Percentiles rank a stretch among this genome's conserved stretches.
These are phyloP conservation scores for Hymenoscyphus fraxineus DNA, from an alignment of 2,329 filamentous ascomycete genomes.

Conservation along the genomic window DNA sequence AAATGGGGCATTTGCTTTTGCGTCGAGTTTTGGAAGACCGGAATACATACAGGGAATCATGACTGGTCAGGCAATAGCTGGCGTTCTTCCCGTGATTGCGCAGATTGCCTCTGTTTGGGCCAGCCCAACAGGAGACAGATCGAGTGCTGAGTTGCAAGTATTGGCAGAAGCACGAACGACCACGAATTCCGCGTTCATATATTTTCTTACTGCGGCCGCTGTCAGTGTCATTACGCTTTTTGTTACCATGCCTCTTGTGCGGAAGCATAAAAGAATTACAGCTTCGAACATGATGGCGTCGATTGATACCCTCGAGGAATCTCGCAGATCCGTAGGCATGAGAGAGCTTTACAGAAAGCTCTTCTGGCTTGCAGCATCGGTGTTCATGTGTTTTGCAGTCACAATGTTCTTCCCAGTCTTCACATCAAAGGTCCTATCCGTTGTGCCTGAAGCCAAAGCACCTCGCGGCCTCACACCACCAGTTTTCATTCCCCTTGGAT, in stretches of 20 bases:
- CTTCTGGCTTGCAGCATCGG: constrained; percentile 69
- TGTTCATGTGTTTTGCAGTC: constrained; percentile 75
- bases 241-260: constrained; percentile 71
- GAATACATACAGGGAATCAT: constrained; percentile 97
- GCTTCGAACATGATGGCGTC: constrained; percentile 50
- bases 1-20: constrained; percentile 92
- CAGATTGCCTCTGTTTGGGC: constrained; percentile 81
- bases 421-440: constrained; percentile 63
- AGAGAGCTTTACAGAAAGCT: constrained; percentile 70
- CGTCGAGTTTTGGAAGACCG: constrained; percentile 74
- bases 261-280: constrained; percentile 52
- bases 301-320: constrained; percentile 48
- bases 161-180: constrained; percentile 29
- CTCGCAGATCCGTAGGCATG: constrained; percentile 53
- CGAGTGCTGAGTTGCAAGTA: constrained; percentile 10
- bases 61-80: constrained; percentile 88
- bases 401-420: constrained; percentile 97
- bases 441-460: constrained; percentile 40
- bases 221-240: constrained; percentile 68
- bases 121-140: constrained; percentile 46
- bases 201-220: constrained; percentile 82
- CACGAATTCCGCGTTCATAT: constrained; percentile 75
- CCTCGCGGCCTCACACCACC: constrained; percentile 63
- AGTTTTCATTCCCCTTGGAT: constrained; percentile 83
- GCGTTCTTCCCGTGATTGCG: constrained; percentile 81